Evolutionary conservation across 371 early-diverging fungal species (phyloP), one percentile per base, ranked within the genome.

Genomic region (Mortierella sp.): DNA sequence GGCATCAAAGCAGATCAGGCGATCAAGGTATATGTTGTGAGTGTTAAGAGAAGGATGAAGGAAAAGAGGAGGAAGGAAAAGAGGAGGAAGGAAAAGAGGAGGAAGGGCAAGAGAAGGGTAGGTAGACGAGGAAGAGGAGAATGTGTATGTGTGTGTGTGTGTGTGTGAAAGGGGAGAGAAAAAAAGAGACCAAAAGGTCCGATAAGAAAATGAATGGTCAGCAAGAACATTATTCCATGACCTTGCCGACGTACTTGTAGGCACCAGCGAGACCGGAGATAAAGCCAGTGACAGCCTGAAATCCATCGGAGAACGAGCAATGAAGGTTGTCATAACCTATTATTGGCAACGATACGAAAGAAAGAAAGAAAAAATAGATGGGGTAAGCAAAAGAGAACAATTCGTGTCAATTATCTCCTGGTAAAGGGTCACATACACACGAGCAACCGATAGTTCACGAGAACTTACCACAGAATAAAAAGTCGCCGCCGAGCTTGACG

Each of bases 211-310:
- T 47, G 29, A 34, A 40, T 19, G 24, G 61, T 41, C 16, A 26
- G 48, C 7, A 29, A 37, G 37, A 50, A 24, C 0, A 34, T 50
- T 76, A 82, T 29, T 82, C 83, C 69, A 75, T 74, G 26, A 82
- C 64, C 47, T 82, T 82, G 71, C 83, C 83, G 5, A 78, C 70
- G 64, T 48, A 85, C 77, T 94, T 94, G 79, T 91, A 94, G 10
- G 91, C 92, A 13, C 93, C 92, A 65, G 94, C 86, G 16, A 87
- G 41, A 26, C 93, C 95, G 48, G 95, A 90, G 41, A 86, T 78
- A 48, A 95, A 88, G 2, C 94, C 95, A 29, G 94, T 82, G 72
- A 93, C 89, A 26, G 91, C 90, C 76, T 95, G 96, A 72, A 91
- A 87, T n/a, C 91, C 92, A 69, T 90, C 89, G 31, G 92, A 89